These are phyloP conservation scores for Skeletonema tropicum DNA, from an alignment of 108 stramenopile genomes.

Conservation along the genomic window DNA sequence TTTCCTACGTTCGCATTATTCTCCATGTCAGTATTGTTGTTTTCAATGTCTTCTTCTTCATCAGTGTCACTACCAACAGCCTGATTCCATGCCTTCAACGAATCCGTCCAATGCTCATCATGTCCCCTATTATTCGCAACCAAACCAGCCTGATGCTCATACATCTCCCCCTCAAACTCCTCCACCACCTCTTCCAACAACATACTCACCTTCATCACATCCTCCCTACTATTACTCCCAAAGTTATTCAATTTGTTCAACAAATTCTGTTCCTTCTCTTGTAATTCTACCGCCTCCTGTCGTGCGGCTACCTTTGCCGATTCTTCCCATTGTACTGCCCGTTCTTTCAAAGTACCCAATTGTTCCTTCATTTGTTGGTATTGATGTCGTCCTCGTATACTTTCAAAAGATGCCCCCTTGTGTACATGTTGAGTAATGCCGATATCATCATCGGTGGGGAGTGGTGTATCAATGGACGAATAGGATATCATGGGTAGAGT, in stretches of 20 bases:
- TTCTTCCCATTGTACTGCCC: constrained; percentile 31
- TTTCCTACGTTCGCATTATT: not conserved
- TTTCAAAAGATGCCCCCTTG: constrained; percentile 29
- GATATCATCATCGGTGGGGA: constrained; percentile 17
- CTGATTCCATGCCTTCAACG: constrained; percentile 33
- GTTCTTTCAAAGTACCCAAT: constrained; percentile 29
- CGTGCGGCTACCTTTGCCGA: constrained; percentile 10
- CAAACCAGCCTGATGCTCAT: not conserved
- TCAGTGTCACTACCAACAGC: not conserved
- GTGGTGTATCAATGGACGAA: constrained; percentile 6
- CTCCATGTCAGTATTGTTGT: no score
- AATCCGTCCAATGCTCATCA: constrained; percentile 22
- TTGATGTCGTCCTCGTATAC: constrained; percentile 31
- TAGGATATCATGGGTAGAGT: constrained; percentile 37
- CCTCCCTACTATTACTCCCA: constrained; percentile 21
- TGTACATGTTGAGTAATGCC: constrained; percentile 14
- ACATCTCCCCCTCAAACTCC: constrained; percentile 28
- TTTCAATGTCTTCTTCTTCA: not conserved
- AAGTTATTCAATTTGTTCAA: constrained; percentile 3
- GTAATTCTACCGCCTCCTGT: constrained; percentile 1
- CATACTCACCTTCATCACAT: constrained; percentile 27
- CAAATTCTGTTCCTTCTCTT: constrained; percentile 9
- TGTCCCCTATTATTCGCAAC: not conserved
- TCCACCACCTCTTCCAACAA: constrained; percentile 28
- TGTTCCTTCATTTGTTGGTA: constrained; percentile 6